Conservation (phyloP, 2,329 filamentous ascomycete species). For the Davidsoniella neocaledoniae region DNA sequence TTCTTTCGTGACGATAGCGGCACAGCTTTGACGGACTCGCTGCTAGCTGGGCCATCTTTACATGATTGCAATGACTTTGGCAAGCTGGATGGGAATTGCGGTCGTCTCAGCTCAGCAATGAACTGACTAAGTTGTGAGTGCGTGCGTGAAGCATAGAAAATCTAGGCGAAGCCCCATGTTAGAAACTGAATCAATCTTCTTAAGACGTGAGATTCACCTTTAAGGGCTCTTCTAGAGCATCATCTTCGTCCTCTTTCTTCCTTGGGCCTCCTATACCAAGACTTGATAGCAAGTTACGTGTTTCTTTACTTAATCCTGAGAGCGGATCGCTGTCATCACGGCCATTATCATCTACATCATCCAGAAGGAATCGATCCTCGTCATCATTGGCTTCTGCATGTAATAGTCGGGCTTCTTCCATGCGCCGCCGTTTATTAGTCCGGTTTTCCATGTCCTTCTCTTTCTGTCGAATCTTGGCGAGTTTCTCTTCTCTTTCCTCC, state of each 20-base stretch:
- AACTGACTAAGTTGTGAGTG: conserved; percentile 88
- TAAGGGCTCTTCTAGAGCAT: conserved; percentile 42
- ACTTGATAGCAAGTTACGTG: conserved; percentile 54
- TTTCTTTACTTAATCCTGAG: conserved; percentile 56
- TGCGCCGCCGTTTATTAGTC: conserved; percentile 29
- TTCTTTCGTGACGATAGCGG: conserved; percentile 76
- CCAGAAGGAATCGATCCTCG: conserved; percentile 57
- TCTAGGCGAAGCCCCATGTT: conserved; percentile 25
- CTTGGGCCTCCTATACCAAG: conserved; percentile 31
- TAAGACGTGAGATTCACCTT: conserved; percentile 32
- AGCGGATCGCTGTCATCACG: conserved; percentile 22
- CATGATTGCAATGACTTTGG: conserved; percentile 23
- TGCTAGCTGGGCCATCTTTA: conserved; percentile 2
- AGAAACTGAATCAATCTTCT: conserved; percentile 15
- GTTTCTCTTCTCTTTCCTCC: conserved; percentile 56
- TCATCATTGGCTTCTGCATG: conserved; percentile 25
- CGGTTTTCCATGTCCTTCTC: conserved; percentile 39
- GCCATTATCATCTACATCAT: conserved; percentile 43
- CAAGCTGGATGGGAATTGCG: conserved; percentile 59
- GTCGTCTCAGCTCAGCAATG: conserved; percentile 61
- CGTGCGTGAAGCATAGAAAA: conserved; percentile 84
- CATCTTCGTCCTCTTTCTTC: conserved; percentile 23
- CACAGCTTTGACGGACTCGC: conserved; percentile 52
- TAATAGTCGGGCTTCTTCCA: conserved; percentile 21
- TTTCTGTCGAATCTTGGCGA: conserved; percentile 47